Evolutionary conservation across 345 rosid genomes (phyloP).

Genomic region (Eucalyptus guilfoylei): DNA sequence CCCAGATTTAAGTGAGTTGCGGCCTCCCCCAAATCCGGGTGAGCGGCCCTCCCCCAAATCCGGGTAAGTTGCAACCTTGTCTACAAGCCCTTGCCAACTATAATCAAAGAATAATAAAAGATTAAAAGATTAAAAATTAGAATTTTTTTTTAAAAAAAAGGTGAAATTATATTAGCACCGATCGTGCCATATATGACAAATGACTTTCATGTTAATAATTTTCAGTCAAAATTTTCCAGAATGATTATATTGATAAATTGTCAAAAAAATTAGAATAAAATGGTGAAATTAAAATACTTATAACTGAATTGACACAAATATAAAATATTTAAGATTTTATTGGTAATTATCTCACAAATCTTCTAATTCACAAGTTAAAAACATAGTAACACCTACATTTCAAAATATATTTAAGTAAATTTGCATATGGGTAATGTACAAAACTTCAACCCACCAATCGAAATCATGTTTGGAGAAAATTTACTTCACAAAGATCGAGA

Average conservation of each 20-base stretch:
- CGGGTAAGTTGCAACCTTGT: fast-evolving
- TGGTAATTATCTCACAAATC: background rate
- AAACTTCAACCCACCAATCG: background rate
- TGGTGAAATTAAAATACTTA: background rate
- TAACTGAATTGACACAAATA: background rate
- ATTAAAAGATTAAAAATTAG: too few species aligned
- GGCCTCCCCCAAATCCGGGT: fast-evolving
- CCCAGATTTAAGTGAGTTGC: background rate
- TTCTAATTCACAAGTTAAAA: background rate
- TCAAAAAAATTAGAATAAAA: too few species aligned
- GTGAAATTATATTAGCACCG: fast-evolving
- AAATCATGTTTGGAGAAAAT: background rate
- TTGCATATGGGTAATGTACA: background rate
- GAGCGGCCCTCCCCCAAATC: background rate
- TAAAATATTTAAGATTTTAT: too few species aligned
- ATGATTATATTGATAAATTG: too few species aligned
- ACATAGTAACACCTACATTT: background rate
- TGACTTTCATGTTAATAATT: too few species aligned
- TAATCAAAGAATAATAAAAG: too few species aligned
- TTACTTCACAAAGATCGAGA: background rate
- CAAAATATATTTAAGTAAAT: background rate
- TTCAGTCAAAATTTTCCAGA: too few species aligned
- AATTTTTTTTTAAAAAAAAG: too few species aligned
- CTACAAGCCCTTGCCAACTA: fast-evolving
- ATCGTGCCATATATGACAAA: too few species aligned